phyloP scores from a whole-genome alignment of 805 yeast genomes.

The Pichia membranifaciens region DNA sequence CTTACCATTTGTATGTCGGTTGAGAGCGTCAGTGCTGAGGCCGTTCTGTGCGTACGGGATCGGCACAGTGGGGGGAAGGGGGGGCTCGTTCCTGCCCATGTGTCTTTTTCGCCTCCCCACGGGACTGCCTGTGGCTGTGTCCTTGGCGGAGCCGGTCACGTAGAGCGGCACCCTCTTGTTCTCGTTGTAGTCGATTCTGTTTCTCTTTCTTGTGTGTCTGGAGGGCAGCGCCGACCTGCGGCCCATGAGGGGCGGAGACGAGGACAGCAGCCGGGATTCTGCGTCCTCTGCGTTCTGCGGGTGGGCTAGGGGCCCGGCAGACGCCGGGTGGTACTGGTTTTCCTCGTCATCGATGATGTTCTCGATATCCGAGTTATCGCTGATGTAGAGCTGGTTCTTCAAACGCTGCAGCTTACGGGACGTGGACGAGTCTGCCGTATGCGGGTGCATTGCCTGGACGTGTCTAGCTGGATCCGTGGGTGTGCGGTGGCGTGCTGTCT shows the following conservation, averaged over 20 bases:
- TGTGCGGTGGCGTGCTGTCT: no score
- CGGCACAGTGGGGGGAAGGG: neutral
- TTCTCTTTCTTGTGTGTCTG: constrained; percentile 18
- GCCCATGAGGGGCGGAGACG: neutral
- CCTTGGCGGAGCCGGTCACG: neutral
- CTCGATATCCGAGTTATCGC: constrained; percentile 22
- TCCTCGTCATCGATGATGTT: constrained; percentile 14
- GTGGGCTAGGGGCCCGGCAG: neutral
- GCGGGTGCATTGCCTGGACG: no score
- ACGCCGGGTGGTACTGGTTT: neutral
- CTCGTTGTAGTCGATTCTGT: constrained; percentile 24
- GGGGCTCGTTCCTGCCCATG: neutral
- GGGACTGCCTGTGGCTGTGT: no score
- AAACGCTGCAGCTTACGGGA: constrained; percentile 16
- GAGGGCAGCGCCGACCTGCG: neutral
- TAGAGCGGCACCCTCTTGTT: constrained; percentile 16
- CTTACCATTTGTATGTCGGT: no score
- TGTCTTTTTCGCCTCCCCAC: no score
- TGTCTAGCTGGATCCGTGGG: no score
- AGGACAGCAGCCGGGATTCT: neutral
- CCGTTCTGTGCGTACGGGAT: no score
- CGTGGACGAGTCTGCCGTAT: neutral
- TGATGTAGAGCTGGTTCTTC: constrained; percentile 20
- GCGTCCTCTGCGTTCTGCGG: neutral
- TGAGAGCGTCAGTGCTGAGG: no score